Evolutionary conservation across 2,329 filamentous ascomycete species (phyloP).

Genomic region (Monosporascus sp.): DNA sequence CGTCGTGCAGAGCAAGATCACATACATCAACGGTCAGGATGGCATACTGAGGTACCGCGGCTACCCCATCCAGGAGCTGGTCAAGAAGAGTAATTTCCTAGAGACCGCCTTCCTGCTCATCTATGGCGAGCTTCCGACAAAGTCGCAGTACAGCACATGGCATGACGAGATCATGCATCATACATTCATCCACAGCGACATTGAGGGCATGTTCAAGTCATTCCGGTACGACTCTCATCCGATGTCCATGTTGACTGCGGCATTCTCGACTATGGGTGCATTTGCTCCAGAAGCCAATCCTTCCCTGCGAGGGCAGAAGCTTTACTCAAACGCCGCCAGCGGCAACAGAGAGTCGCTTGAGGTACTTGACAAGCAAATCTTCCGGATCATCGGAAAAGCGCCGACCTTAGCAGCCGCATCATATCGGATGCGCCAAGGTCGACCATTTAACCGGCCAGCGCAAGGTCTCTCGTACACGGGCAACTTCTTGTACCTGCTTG

Average conservation of each 20-base stretch:
- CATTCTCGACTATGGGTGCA: slow-evolving; percentile 43
- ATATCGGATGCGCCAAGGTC: slow-evolving; percentile 48
- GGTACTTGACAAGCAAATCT: slow-evolving; percentile 45
- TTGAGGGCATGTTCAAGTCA: slow-evolving; percentile 44
- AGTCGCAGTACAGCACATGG: slow-evolving; percentile 35
- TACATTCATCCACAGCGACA: slow-evolving; percentile 43
- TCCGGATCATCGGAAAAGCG: slow-evolving; percentile 46
- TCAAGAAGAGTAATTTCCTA: slow-evolving; percentile 42
- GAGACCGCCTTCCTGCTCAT: slow-evolving; percentile 46
- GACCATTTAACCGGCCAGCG: slow-evolving; percentile 43
- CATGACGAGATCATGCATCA: slow-evolving; percentile 45
- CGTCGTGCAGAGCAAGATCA: slow-evolving; percentile 43
- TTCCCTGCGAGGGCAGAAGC: slow-evolving; percentile 42
- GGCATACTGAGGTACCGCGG: slow-evolving; percentile 47
- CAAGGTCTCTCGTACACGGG: slow-evolving; percentile 45
- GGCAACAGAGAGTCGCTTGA: slow-evolving; percentile 35
- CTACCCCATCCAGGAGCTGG: slow-evolving; percentile 46
- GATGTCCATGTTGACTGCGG: slow-evolving; percentile 45
- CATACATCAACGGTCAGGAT: slow-evolving; percentile 47
- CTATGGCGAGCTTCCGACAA: slow-evolving; percentile 44
- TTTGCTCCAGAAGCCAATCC: slow-evolving; percentile 46
- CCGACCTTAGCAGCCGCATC: slow-evolving; percentile 44
- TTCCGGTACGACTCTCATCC: slow-evolving; percentile 47
- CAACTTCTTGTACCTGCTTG: slow-evolving; percentile 50
- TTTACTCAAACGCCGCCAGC: slow-evolving; percentile 40